A percentile compares a stretch with the other conserved stretches of the same genome.
Conservation (phyloP, 225 moss, liverwort and hornwort species). For the Polytrichum formosum region DNA sequence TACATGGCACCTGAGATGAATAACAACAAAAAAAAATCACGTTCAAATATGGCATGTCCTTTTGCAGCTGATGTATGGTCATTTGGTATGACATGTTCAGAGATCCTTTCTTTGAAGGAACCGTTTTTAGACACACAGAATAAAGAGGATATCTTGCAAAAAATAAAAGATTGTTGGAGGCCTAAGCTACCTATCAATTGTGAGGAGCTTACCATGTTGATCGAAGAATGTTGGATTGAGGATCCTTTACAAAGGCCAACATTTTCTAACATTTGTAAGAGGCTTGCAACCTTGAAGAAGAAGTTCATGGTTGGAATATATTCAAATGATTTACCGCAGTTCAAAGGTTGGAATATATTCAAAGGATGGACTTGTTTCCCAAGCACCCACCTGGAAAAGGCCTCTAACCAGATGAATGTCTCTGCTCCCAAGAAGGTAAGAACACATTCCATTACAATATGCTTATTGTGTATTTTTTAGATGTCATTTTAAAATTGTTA, state of each 20-base stretch:
- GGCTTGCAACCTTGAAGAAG: background rate
- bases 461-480: too few relatives aligned
- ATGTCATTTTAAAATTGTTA: too few relatives aligned
- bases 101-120: background rate
- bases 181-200: background rate
- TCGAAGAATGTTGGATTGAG: background rate
- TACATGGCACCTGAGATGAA: slow-evolving; percentile 2
- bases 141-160: background rate
- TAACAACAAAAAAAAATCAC: too few relatives aligned
- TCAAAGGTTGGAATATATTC: too few relatives aligned
- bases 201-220: background rate
- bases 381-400: too few relatives aligned
- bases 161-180: background rate
- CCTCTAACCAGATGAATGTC: too few relatives aligned
- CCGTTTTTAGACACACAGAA: background rate
- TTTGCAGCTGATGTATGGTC: background rate
- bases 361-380: too few relatives aligned
- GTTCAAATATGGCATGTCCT: background rate
- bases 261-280: background rate
- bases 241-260: slow-evolving; percentile 2
- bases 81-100: background rate
- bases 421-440: too few relatives aligned
- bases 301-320: background rate
- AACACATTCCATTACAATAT: too few relatives aligned
- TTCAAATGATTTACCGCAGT: too few relatives aligned